Conservation (phyloP, 2,329 filamentous ascomycete species). For the Ceratocystis eucalypticola region DNA sequence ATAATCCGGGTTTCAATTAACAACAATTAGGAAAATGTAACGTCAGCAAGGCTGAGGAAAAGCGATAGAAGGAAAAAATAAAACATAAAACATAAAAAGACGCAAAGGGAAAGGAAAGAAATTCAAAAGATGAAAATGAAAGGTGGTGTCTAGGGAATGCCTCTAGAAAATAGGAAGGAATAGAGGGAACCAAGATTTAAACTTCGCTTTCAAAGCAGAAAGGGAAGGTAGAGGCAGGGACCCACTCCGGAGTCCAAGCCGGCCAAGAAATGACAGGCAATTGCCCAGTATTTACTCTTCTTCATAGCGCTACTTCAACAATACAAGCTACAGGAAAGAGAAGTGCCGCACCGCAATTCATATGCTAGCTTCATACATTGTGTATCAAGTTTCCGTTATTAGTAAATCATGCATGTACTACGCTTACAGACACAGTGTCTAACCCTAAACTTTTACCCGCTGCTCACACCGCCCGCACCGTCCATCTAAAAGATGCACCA, state of each 20-base stretch:
- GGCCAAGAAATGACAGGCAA: not conserved
- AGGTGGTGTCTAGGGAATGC: too few relatives aligned
- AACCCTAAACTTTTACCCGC: not conserved
- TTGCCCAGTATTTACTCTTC: too few relatives aligned
- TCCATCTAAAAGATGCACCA: not conserved
- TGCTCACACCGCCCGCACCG: not conserved
- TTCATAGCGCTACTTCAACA: not conserved
- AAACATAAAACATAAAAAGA: not conserved
- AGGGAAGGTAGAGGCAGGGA: not conserved
- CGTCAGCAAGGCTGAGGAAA: not conserved
- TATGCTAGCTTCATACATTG: not conserved
- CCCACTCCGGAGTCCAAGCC: not conserved
- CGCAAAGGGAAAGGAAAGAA: not conserved
- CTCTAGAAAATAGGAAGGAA: too few relatives aligned
- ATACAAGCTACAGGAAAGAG: not conserved
- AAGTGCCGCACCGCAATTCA: not conserved
- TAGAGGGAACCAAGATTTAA: too few relatives aligned
- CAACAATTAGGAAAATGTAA: too few relatives aligned
- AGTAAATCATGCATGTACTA: not conserved
- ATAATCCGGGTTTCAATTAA: too few relatives aligned
- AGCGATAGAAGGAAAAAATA: not conserved
- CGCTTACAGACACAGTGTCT: not conserved
- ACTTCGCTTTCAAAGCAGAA: not conserved
- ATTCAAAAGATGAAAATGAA: not conserved
- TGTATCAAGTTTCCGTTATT: not conserved